These are phyloP conservation scores for Plantago lanceolata DNA, from an alignment of 305 asterid genomes.

Conservation along the genomic window DNA sequence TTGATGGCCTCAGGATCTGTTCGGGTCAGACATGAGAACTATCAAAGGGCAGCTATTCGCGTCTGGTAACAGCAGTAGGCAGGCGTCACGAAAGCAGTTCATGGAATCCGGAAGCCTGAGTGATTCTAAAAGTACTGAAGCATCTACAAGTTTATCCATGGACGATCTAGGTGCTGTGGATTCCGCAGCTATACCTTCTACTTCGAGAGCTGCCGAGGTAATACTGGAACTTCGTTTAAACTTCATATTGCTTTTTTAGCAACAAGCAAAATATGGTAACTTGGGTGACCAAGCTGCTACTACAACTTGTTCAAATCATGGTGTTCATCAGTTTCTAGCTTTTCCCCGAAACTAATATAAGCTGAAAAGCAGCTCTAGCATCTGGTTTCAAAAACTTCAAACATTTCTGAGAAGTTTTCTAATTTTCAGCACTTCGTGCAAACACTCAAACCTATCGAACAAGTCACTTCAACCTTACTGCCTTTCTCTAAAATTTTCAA, in stretches of 20 bases:
- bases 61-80: constrained; percentile 52
- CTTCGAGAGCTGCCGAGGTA: constrained; percentile 81
- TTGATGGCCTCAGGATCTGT: constrained; percentile 47
- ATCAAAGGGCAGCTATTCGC: constrained; percentile 49
- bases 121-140: constrained; percentile 69
- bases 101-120: constrained; percentile 50
- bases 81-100: constrained; percentile 67
- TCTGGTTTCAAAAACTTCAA: not conserved
- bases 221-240: constrained; percentile 11
- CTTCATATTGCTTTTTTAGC: constrained; percentile 6
- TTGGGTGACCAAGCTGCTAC: constrained; percentile 1
- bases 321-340: too few relatives aligned
- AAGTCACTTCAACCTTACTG: too few relatives aligned
- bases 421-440: not conserved
- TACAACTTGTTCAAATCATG: not conserved
- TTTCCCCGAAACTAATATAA: too few relatives aligned
- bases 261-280: constrained; percentile 4
- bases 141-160: constrained; percentile 48
- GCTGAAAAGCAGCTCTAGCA: too few relatives aligned
- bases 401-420: not conserved
- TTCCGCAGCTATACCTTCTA: constrained; percentile 61
- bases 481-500: too few relatives aligned
- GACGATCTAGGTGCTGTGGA: constrained; percentile 52
- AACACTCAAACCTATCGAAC: too few relatives aligned
- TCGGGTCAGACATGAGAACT: constrained; percentile 58